Conservation (phyloP, 192 early-diverging fungal genomes). For the Backusella australiensis region DNA sequence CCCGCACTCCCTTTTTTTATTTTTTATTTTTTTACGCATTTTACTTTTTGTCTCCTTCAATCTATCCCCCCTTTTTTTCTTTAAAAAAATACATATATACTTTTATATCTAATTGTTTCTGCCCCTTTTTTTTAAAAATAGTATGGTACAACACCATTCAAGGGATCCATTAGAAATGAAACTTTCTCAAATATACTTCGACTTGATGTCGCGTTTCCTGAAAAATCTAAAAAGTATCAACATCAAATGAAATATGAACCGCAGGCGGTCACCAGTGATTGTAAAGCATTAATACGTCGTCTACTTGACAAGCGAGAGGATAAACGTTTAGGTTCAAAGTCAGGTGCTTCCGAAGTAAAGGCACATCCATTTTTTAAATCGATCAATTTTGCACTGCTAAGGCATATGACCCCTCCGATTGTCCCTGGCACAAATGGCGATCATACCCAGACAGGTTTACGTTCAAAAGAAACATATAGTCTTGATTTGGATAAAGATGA, state of each 20-base stretch:
- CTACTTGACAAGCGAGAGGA: slow-evolving; percentile 89
- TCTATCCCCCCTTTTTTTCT: background rate
- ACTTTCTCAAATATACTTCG: slow-evolving; percentile 90
- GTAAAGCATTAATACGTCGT: slow-evolving; percentile 79
- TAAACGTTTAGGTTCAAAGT: slow-evolving; percentile 78
- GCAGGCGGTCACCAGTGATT: slow-evolving; percentile 29
- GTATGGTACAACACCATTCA: slow-evolving; percentile 94
- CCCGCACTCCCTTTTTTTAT: background rate
- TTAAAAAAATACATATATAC: slow-evolving; percentile 4
- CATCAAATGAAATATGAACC: background rate
- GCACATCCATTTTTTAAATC: slow-evolving; percentile 86
- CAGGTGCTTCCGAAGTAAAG: slow-evolving; percentile 94
- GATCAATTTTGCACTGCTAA: slow-evolving; percentile 89
- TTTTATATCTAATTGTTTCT: background rate
- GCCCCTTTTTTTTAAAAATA: background rate
- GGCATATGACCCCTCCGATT: slow-evolving; percentile 84
- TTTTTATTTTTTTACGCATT: background rate
- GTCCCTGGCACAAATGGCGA: slow-evolving; percentile 49
- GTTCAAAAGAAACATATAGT: slow-evolving; percentile 54
- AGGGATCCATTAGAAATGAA: slow-evolving; percentile 80
- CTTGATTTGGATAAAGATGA: slow-evolving; percentile 59
- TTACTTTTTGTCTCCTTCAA: background rate
- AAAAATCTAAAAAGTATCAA: slow-evolving; percentile 16
- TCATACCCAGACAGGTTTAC: slow-evolving; percentile 29
- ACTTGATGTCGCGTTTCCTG: slow-evolving; percentile 77